phyloP scores from a whole-genome alignment of 495 filamentous ascomycete species.

The Chaetomium tenue region DNA sequence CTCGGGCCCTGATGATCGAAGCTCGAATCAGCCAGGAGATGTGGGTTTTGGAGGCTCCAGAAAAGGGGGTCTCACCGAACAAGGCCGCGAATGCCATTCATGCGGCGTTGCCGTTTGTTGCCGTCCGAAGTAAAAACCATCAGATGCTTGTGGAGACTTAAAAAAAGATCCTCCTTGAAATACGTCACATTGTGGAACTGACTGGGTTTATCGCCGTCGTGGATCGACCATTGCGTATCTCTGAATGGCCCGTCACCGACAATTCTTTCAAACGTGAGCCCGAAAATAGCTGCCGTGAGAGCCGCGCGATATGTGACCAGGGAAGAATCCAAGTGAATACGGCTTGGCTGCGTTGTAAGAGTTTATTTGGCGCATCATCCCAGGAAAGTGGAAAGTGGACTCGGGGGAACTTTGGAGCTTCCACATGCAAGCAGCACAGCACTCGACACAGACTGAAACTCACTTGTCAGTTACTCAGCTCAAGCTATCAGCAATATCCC shows the following conservation, averaged over 20 bases:
- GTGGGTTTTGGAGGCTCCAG: conserved; percentile 1
- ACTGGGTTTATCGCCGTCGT: background rate
- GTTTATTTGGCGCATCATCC: conserved; percentile 15
- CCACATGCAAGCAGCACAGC: too few relatives aligned
- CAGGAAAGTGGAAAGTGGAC: background rate
- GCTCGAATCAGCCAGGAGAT: conserved; percentile 3
- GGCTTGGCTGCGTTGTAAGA: background rate
- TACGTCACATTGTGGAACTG: conserved; percentile 16
- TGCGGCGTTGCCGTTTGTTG: conserved; percentile 10
- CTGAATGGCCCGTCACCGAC: background rate
- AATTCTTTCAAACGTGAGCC: background rate
- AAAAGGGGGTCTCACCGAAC: background rate
- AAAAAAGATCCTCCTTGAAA: background rate
- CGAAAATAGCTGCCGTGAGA: conserved; percentile 14
- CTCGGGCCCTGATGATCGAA: conserved; percentile 23
- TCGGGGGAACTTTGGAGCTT: conserved; percentile 5
- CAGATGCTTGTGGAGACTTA: background rate
- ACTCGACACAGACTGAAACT: too few relatives aligned
- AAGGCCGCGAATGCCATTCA: background rate
- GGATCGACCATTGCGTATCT: too few relatives aligned
- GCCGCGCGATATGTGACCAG: conserved; percentile 6
- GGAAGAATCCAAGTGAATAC: background rate
- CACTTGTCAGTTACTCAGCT: too few relatives aligned
- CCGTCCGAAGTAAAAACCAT: background rate
- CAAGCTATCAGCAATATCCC: background rate